phyloP scores from a whole-genome alignment of 2,329 filamentous ascomycete genomes.

The Aspergillus pseudoglaucus region DNA sequence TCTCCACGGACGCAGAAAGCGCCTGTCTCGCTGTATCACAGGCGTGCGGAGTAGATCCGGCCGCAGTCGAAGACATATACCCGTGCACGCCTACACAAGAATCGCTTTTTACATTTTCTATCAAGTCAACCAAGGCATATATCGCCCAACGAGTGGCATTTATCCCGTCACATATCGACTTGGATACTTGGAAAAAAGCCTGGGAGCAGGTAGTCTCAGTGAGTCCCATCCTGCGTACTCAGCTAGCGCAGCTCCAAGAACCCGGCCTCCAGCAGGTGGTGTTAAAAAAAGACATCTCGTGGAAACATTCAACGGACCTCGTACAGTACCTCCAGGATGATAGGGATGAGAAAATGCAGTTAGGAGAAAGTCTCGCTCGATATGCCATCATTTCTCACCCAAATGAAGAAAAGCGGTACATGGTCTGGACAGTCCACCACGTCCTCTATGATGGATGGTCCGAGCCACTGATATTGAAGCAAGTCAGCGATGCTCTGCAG shows the following conservation, averaged over 20 bases:
- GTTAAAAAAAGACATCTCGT: slow-evolving; percentile 21
- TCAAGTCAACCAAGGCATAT: slow-evolving; percentile 39
- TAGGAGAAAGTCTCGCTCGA: slow-evolving; percentile 30
- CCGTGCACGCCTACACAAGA: slow-evolving; percentile 38
- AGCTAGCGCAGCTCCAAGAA: slow-evolving; percentile 32
- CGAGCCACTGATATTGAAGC: slow-evolving; percentile 30
- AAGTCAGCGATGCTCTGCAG: slow-evolving; percentile 24
- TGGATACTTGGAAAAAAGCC: slow-evolving; percentile 36
- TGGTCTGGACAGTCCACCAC: slow-evolving; percentile 48
- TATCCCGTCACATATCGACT: slow-evolving; percentile 29
- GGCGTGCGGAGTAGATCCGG: too few relatives aligned
- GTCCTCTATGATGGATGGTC: slow-evolving; percentile 48
- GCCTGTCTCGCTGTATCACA: too few relatives aligned
- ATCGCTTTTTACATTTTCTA: slow-evolving; percentile 41
- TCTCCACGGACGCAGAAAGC: slow-evolving; percentile 13
- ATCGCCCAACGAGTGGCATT: slow-evolving; percentile 38
- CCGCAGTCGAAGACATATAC: slow-evolving; percentile 33
- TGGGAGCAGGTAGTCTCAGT: slow-evolving; percentile 39
- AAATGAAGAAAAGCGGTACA: slow-evolving; percentile 25
- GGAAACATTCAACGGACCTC: slow-evolving; percentile 22
- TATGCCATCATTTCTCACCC: slow-evolving; percentile 26
- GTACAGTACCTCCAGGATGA: slow-evolving; percentile 21
- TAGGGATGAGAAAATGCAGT: slow-evolving; percentile 22
- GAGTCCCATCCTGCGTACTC: slow-evolving; percentile 42
- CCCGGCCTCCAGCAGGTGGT: slow-evolving; percentile 33